Percentiles rank a stretch among this genome's conserved stretches.
phyloP scores from a whole-genome alignment of 208 protist species.

The Trypanosoma rangeli region DNA sequence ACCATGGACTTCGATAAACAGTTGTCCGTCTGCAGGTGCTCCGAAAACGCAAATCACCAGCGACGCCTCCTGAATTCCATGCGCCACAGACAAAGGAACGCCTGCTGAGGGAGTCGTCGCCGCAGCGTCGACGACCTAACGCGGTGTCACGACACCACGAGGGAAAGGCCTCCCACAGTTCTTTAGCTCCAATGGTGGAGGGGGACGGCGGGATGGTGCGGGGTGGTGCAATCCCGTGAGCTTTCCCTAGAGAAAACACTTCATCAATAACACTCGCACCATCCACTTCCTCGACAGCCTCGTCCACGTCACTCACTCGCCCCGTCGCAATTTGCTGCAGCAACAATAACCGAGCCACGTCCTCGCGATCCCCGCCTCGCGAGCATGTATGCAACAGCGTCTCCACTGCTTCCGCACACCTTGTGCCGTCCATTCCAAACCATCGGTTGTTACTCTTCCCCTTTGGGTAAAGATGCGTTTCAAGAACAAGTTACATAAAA shows the following conservation, averaged over 20 bases:
- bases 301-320: not conserved
- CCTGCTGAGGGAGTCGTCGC: not conserved
- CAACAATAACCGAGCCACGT: not conserved
- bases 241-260: conserved; percentile 7
- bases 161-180: conserved; percentile 11
- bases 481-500: conserved; percentile 5
- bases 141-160: conserved; percentile 6
- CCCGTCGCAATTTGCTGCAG: not conserved
- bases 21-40: too few species aligned
- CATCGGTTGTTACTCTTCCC: not conserved
- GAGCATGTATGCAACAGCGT: conserved; percentile 4
- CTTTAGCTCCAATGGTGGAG: conserved; percentile 10
- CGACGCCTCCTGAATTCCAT: conserved; percentile 11
- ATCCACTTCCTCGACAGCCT: not conserved
- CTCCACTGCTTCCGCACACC: not conserved
- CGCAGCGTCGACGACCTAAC: not conserved
- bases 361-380: not conserved
- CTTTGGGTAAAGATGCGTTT: not conserved
- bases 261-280: conserved; percentile 8
- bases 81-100: conserved; percentile 25
- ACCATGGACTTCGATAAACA: conserved; percentile 19
- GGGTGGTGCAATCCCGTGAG: too few species aligned
- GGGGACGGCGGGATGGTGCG: not conserved
- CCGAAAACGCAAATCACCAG: not conserved
- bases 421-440: not conserved